Evolutionary conservation across 345 rosid genomes (phyloP).

Genomic region (Carallia pectinifolia): DNA sequence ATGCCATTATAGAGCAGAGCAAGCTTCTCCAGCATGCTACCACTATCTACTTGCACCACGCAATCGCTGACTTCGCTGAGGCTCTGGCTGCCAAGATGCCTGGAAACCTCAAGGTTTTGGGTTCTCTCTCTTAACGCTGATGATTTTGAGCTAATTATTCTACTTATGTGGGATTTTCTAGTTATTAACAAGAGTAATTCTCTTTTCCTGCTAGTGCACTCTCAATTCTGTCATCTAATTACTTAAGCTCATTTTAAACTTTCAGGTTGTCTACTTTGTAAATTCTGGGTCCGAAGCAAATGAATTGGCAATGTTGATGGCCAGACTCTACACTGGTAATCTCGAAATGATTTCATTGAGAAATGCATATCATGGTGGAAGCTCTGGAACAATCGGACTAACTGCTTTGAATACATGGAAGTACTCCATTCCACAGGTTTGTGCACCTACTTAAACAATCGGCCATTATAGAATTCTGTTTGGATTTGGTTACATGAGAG

Average conservation of each 20-base stretch:
- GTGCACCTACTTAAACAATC: neutral
- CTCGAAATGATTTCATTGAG: constrained; percentile 88
- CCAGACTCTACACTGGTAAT: constrained; percentile 73
- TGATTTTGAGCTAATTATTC: too few relatives aligned
- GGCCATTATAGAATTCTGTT: neutral
- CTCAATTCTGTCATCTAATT: too few relatives aligned
- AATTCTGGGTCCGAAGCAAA: constrained; percentile 96
- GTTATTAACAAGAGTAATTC: too few relatives aligned
- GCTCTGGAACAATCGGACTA: constrained; percentile 80
- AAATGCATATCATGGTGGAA: constrained; percentile 98
- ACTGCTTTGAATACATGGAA: constrained; percentile 94
- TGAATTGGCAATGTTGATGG: constrained; percentile 94
- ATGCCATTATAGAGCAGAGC: constrained; percentile 73
- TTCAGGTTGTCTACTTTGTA: constrained; percentile 90
- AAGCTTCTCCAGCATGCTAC: constrained; percentile 91
- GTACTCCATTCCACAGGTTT: constrained; percentile 89
- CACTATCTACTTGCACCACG: constrained; percentile 81
- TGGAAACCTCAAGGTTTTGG: constrained; percentile 66
- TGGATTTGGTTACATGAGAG: neutral
- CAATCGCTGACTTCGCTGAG: constrained; percentile 85
- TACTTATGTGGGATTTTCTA: too few relatives aligned
- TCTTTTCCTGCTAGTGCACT: too few relatives aligned
- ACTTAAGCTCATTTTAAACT: constrained; percentile 16
- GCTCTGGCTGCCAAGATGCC: constrained; percentile 90
- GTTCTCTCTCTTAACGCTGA: neutral